These are phyloP conservation scores for Fusarium avenaceum DNA, from an alignment of 2,329 filamentous ascomycete genomes.

Conservation along the genomic window DNA sequence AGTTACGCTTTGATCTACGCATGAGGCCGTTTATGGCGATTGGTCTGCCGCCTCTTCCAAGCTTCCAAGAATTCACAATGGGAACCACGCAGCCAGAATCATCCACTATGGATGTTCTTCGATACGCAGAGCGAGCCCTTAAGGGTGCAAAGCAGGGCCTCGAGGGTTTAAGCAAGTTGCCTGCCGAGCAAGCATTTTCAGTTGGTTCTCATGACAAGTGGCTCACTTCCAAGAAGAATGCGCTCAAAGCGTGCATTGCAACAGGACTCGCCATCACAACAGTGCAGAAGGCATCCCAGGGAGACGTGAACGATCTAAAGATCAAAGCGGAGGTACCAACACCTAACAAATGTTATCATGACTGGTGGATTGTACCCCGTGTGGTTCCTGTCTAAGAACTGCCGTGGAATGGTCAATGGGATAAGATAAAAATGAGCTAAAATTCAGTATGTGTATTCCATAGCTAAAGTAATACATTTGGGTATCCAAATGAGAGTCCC, in stretches of 20 bases:
- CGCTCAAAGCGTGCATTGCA: conserved; percentile 78
- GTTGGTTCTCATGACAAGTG: conserved; percentile 72
- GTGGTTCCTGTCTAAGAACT: conserved; percentile 49
- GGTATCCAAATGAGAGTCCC: conserved; percentile 47
- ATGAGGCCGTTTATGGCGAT: conserved; percentile 86
- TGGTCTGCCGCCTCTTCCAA: conserved; percentile 75
- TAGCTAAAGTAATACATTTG: conserved; percentile 43
- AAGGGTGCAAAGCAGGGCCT: conserved; percentile 66
- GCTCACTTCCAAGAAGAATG: conserved; percentile 69
- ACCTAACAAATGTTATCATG: conserved; percentile 69
- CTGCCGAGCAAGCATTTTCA: conserved; percentile 66
- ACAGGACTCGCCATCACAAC: conserved; percentile 74
- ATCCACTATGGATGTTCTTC: conserved; percentile 58
- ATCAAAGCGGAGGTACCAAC: conserved; percentile 67
- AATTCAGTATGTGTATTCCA: conserved; percentile 36
- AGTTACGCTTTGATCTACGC: conserved; percentile 82
- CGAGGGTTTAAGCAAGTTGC: conserved; percentile 68
- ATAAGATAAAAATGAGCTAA: conserved; percentile 20
- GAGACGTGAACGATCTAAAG: conserved; percentile 51
- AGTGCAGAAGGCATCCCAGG: conserved; percentile 68
- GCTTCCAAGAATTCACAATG: conserved; percentile 70
- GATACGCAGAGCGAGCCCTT: conserved; percentile 62
- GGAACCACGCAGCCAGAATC: conserved; percentile 59
- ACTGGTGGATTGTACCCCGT: conserved; percentile 75
- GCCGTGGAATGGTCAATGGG: neutral